Conservation (phyloP, 1,139 yeast species). For the Blastobotrys apis region DNA sequence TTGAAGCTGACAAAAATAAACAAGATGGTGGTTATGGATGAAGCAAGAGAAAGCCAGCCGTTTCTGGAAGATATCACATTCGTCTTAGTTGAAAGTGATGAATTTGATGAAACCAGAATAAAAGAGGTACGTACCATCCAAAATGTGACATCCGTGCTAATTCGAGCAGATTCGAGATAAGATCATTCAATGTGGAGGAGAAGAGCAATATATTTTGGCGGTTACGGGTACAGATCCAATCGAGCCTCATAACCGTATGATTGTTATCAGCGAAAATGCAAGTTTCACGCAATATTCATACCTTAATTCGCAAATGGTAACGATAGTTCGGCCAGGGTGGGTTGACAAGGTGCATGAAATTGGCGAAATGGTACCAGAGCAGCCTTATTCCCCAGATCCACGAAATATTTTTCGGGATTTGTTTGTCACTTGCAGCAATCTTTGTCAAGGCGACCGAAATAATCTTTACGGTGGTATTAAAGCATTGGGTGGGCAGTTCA, state of each 20-base stretch:
- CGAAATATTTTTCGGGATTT: conserved; percentile 57
- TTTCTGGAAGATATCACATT: neutral
- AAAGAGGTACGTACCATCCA: neutral
- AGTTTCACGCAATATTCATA: conserved; percentile 9
- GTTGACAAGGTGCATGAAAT: conserved; percentile 46
- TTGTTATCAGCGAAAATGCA: conserved; percentile 4
- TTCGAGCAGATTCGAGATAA: too few species aligned
- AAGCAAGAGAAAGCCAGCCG: too few species aligned
- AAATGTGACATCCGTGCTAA: too few species aligned
- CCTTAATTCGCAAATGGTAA: conserved; percentile 37
- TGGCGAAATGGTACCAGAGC: conserved; percentile 44
- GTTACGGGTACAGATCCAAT: neutral
- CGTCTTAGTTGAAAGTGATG: neutral
- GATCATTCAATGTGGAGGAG: too few species aligned
- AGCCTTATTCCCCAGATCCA: conserved; percentile 65
- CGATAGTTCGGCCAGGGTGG: conserved; percentile 68
- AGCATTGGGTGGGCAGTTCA: conserved; percentile 71
- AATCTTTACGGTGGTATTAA: conserved; percentile 61
- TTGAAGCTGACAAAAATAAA: neutral
- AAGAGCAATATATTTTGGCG: neutral
- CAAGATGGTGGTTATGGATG: neutral
- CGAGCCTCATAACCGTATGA: neutral
- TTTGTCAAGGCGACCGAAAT: conserved; percentile 59
- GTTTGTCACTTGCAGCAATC: conserved; percentile 57
- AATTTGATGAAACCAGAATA: neutral